Evolutionary conservation across 2,329 filamentous ascomycete genomes (phyloP).

Genomic region (Penicillium sp.): DNA sequence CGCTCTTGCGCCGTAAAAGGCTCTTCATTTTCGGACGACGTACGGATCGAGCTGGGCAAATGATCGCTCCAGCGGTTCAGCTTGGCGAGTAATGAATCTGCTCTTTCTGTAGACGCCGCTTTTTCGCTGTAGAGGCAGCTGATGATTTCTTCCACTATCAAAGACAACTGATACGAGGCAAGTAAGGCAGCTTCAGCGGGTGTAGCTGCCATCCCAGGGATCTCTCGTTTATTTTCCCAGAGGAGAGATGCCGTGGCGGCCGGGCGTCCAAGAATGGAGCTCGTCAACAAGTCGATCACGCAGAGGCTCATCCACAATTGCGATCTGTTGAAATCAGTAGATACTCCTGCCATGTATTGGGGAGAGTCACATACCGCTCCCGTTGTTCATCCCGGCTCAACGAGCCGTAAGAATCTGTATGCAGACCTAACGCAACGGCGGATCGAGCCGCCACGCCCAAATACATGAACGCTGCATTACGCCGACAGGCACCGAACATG

Average conservation of each 20-base stretch:
- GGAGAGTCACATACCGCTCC: conserved; percentile 1
- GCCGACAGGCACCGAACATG: conserved; percentile 57
- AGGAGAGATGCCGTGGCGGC: conserved; percentile 30
- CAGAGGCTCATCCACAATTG: conserved; percentile 50
- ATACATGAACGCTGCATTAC: conserved; percentile 64
- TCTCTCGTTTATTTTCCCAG: conserved; percentile 22
- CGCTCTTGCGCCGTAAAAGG: conserved; percentile 29
- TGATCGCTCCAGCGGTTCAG: conserved; percentile 49
- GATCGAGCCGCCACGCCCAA: conserved; percentile 59
- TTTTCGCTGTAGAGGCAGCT: conserved; percentile 44
- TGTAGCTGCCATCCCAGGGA: conserved; percentile 10
- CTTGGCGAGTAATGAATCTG: conserved; percentile 44
- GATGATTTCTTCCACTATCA: conserved; percentile 48
- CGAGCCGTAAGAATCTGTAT: conserved; percentile 30
- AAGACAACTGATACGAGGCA: conserved; percentile 44
- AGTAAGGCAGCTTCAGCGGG: conserved; percentile 32
- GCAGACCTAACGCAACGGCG: conserved; percentile 57
- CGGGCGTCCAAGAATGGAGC: conserved; percentile 51
- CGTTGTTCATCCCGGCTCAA: conserved; percentile 15
- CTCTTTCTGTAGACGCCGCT: conserved; percentile 29
- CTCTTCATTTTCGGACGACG: conserved; percentile 16
- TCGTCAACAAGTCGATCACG: conserved; percentile 49
- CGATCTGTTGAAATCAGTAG: conserved; percentile 30
- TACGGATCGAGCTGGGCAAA: conserved; percentile 40
- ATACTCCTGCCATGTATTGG: not conserved